Percentiles rank a stretch among this genome's conserved stretches.
phyloP scores from a whole-genome alignment of 441 rosid genomes.

The Erodium trifolium region DNA sequence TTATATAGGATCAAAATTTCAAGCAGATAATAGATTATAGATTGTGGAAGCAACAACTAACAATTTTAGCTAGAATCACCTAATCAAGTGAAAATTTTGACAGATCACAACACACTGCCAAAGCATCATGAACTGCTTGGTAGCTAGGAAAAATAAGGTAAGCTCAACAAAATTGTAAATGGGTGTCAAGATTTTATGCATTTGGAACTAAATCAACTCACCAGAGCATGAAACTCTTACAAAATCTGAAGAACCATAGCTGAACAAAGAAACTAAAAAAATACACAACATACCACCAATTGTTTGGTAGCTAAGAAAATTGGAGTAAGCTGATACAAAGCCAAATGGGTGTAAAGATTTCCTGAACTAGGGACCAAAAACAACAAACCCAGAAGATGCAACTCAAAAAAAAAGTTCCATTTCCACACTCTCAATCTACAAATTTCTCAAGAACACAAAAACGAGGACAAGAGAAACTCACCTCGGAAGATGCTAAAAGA shows the following conservation, averaged over 20 bases:
- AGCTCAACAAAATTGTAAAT: background rate
- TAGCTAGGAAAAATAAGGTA: background rate
- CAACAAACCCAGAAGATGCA: background rate
- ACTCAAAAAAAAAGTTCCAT: background rate
- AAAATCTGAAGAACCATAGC: too few relatives aligned
- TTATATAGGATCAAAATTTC: too few relatives aligned
- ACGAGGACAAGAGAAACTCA: background rate
- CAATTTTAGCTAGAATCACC: background rate
- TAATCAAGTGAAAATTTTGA: background rate
- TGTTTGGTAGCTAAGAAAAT: background rate
- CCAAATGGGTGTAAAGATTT: background rate
- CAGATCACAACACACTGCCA: background rate
- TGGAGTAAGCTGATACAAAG: background rate
- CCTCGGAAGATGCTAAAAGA: background rate
- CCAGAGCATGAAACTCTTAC: background rate
- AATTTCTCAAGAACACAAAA: background rate
- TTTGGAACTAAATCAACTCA: background rate
- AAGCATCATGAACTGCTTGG: background rate
- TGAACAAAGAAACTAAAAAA: background rate
- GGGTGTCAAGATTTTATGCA: background rate
- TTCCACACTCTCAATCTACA: background rate
- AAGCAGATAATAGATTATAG: too few relatives aligned
- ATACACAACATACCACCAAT: background rate
- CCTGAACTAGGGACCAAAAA: background rate
- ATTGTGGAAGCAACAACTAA: background rate